Conservation (phyloP, 371 early-diverging fungal genomes). For the Blyttiomyces sp. region DNA sequence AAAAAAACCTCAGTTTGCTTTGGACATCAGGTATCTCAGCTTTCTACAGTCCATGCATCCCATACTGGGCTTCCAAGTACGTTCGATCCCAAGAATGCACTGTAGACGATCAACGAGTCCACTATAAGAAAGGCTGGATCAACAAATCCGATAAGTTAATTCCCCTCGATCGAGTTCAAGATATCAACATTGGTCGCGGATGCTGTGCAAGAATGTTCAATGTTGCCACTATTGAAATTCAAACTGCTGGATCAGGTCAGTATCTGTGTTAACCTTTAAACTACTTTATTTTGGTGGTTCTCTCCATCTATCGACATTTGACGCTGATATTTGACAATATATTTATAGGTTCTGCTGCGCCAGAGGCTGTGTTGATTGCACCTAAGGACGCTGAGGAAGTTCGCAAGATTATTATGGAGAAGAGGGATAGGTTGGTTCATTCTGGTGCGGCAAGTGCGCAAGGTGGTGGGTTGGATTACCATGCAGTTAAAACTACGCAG, state of each 20-base stretch:
- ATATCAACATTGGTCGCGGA: background rate
- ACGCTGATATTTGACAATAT: too few relatives aligned
- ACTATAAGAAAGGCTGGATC: background rate
- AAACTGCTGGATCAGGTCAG: background rate
- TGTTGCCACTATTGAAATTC: background rate
- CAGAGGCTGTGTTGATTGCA: background rate
- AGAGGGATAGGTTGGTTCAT: constrained; percentile 1
- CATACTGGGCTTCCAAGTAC: background rate
- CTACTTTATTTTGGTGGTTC: too few relatives aligned
- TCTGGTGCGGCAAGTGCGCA: too few relatives aligned
- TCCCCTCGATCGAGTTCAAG: constrained; percentile 4
- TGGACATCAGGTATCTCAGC: too few relatives aligned
- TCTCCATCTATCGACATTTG: too few relatives aligned
- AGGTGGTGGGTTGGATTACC: too few relatives aligned
- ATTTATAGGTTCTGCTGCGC: too few relatives aligned
- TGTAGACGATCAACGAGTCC: background rate
- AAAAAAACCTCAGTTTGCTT: too few relatives aligned
- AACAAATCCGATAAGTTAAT: background rate
- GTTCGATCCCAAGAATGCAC: background rate
- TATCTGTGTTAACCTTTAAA: too few relatives aligned
- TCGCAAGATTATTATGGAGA: constrained; percentile 2
- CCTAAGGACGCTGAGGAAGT: background rate
- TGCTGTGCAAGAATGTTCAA: too few relatives aligned
- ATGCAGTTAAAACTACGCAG: too few relatives aligned
- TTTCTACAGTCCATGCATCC: background rate